These are phyloP conservation scores for Dioszegia crocea DNA, from an alignment of 768 basidiomycete genomes.

Conservation along the genomic window DNA sequence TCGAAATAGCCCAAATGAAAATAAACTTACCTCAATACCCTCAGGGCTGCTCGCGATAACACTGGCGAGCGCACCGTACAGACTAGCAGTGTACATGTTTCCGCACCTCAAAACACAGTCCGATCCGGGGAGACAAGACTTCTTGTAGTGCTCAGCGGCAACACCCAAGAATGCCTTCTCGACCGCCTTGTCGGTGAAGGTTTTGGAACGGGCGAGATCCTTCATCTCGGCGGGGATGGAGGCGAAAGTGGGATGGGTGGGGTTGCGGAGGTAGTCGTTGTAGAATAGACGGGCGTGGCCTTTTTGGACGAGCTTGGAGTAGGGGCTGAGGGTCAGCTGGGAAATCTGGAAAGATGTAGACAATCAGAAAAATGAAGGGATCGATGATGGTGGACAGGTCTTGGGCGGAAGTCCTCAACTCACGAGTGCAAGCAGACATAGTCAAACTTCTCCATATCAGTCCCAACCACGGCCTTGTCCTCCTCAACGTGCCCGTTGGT, in stretches of 20 bases:
- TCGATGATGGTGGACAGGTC: not conserved
- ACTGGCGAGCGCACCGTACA: slow-evolving; percentile 90
- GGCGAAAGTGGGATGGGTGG: slow-evolving; percentile 59
- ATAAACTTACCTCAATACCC: slow-evolving; percentile 53
- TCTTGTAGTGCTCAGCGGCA: slow-evolving; percentile 68
- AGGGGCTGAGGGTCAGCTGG: slow-evolving; percentile 59
- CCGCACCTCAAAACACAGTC: slow-evolving; percentile 84
- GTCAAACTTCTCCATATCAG: slow-evolving; percentile 71
- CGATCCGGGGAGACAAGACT: slow-evolving; percentile 75
- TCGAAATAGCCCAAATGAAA: no score
- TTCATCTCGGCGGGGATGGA: slow-evolving; percentile 67
- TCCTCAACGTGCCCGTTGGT: slow-evolving; percentile 19
- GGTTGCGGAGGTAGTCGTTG: slow-evolving; percentile 76
- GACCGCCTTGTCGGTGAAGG: slow-evolving; percentile 86
- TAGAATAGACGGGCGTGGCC: slow-evolving; percentile 77
- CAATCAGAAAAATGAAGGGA: not conserved
- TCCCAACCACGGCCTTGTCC: slow-evolving; percentile 53
- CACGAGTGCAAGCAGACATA: slow-evolving; percentile 82
- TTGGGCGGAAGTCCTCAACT: slow-evolving; percentile 8
- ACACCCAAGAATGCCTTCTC: slow-evolving; percentile 89
- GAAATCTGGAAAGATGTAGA: not conserved
- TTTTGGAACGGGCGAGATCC: slow-evolving; percentile 61
- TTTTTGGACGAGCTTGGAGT: slow-evolving; percentile 98
- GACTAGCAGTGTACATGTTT: slow-evolving; percentile 97
- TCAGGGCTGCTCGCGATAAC: slow-evolving; percentile 71